Base-by-base conservation (phyloP, 306 rosid genomes). In the Canavalia gladiata region DNA sequence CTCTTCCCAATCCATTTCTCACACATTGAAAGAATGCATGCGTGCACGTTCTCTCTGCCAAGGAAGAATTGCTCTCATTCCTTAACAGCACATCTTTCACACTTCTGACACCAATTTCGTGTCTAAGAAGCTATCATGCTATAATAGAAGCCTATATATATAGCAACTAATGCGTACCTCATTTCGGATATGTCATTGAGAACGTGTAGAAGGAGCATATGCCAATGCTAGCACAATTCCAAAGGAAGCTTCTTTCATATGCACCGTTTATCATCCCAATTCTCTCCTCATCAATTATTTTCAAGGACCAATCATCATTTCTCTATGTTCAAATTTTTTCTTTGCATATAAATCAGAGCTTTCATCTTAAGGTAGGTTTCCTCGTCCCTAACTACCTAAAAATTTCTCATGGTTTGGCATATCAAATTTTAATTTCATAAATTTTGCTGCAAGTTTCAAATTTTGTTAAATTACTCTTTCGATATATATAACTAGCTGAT, bases 11-110 rank as follows among this genome's bases (percentile, higher is more conserved):
- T 33, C 28, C 67, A 9, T 60, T 60, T 4, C 33, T 43, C 25
- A 42, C 54, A 49, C 8, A 50, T 49, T 1, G 72, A 71, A 60
- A 62, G 37, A 42, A 39, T 42, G 55, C 60, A 47, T 33, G 56
- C 42, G 4, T 41, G 55, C 43, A 29, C 30, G 51, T 59, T 64
- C 71, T 64, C 45, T 79, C 82, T 88, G 92, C 90, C 92, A 86
- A 83, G 74, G 87, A 87, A 91, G 88, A 76, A 84, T 72, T 85
- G 86, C 88, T 7, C 92, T 87, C 72, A 89, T 87, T 89, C 90
- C 74, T 78, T 86, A 77, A 81, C 86, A 86, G 82, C 88, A 43
- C 13, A 54, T 66, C 28, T 55, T 34, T 29, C 35, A 2, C 56
- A 45, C 49, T 46, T 74, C 4, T 8, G 9, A 29, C 7, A 52